Percentiles rank a stretch among this genome's conserved stretches.
phyloP scores from a whole-genome alignment of 257 asterid species.

The Rauvolfia tetraphylla region DNA sequence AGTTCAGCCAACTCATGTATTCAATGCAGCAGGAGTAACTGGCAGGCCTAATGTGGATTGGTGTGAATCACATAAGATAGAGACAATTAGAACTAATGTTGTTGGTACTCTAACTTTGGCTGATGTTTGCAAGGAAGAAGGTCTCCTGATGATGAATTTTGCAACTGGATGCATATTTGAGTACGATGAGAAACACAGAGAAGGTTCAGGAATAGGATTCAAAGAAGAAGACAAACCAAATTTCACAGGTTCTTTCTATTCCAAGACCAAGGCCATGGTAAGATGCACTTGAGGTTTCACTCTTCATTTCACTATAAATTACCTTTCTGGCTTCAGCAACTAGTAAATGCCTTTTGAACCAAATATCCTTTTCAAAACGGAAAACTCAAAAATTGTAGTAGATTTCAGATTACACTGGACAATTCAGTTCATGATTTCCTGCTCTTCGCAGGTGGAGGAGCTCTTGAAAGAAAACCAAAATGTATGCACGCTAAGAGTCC shows the following conservation, averaged over 20 bases:
- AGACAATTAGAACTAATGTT: constrained; percentile 73
- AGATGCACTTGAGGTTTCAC: neutral
- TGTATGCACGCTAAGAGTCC: constrained; percentile 79
- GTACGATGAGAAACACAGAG: constrained; percentile 60
- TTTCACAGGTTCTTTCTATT: constrained; percentile 74
- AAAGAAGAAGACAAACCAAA: constrained; percentile 84
- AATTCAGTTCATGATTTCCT: too few species aligned
- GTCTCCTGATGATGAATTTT: constrained; percentile 57
- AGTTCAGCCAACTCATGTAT: constrained; percentile 74
- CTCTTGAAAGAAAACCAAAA: constrained; percentile 69
- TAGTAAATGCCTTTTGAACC: neutral
- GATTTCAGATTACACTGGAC: too few species aligned
- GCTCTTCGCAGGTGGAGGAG: constrained; percentile 60
- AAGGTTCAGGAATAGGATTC: constrained; percentile 82
- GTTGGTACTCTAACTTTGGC: constrained; percentile 81
- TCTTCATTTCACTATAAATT: neutral
- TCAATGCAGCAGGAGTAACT: constrained; percentile 87
- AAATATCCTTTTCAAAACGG: too few species aligned
- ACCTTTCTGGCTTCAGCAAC: too few species aligned
- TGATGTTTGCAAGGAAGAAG: constrained; percentile 67
- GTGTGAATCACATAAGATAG: constrained; percentile 75
- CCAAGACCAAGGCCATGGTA: constrained; percentile 94
- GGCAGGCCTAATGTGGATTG: constrained; percentile 96
- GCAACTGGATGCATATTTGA: constrained; percentile 90
- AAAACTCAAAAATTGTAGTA: too few species aligned